Percentiles rank a stretch among this genome's conserved stretches.
Evolutionary conservation across 306 rosid species (phyloP).

Genomic region (Rubus parviflorus): DNA sequence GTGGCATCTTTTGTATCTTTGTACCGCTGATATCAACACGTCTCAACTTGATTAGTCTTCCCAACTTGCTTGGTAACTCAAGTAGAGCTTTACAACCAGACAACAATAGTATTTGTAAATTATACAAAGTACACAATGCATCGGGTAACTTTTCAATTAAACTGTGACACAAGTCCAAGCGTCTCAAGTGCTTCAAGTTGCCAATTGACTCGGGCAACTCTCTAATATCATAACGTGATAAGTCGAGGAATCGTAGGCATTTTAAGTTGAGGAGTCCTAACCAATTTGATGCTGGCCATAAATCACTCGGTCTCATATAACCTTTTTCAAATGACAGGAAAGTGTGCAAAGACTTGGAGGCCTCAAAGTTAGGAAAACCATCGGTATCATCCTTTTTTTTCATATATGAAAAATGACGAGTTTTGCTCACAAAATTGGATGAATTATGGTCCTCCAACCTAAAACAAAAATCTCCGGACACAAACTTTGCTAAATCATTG

Average conservation of each 20-base stretch:
- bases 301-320: background rate
- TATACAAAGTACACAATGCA: slow-evolving; percentile 1
- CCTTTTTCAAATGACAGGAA: background rate
- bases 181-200: slow-evolving; percentile 12
- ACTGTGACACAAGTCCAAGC: slow-evolving; percentile 17
- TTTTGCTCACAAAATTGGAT: background rate
- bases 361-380: too few species aligned
- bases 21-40: slow-evolving; percentile 12
- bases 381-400: background rate
- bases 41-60: slow-evolving; percentile 16
- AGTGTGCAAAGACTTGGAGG: background rate
- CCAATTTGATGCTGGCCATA: too few species aligned
- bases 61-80: slow-evolving; percentile 18
- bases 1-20: slow-evolving; percentile 9
- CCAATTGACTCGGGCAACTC: slow-evolving; percentile 9
- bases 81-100: background rate
- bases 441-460: background rate
- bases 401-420: slow-evolving; percentile 5
- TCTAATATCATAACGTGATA: background rate
- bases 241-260: background rate
- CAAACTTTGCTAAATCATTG: slow-evolving; percentile 7
- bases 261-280: too few species aligned
- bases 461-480: slow-evolving; percentile 7
- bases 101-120: slow-evolving; percentile 25
- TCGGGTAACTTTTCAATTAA: slow-evolving; percentile 5